Base-by-base conservation (phyloP, 2,329 filamentous ascomycete genomes). In the Penicillium brasilianum region DNA sequence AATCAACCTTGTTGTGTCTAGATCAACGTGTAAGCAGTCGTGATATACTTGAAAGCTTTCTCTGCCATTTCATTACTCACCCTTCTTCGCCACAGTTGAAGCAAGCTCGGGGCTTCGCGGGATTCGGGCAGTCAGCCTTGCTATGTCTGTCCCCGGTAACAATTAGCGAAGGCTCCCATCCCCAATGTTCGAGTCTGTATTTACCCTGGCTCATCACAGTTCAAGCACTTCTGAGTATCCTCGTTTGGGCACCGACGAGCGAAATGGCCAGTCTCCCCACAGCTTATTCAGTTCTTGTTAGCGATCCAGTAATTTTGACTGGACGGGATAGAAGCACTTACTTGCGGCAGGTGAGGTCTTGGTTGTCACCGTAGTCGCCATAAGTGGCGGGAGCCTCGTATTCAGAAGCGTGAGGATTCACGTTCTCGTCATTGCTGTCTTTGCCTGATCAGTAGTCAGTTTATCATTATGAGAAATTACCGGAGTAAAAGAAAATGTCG, bases 71-170 rank as follows among this genome's bases (percentile, higher is more conserved):
- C 11, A 20, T 44, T 10, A 58, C 61, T 62, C 28, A 64, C 63
- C 61, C 61, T 37, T 64, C 57, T 30, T 62, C 56, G 2, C 61
- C 61, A 11, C 63, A 64, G 50, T 62, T 64, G 59, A 51, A 66
- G 54, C 63, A 66, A 5, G 50, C 48, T 2, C 56, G 53, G 10
- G 28, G 18, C 36, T 62, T 56, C 22, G 77, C 76, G 60, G 79
- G 78, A 43, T 80, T 76, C 32, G 78, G 73, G 57, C 81, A 83
- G 1, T 81, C 78, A 0, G 72, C 68, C 64, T 82, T 82, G 66
- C 60, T 71, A 58, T 82, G 79, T 16, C 78, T 81, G 55, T 50
- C 5, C 39, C 54, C 30, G n/a, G 3, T 30, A 51, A 37, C 22
- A 34, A 57, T 57, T 57, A 65, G 46, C 39, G 36, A 13, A 37